A percentile compares a stretch with the other conserved stretches of the same genome.
Evolutionary conservation across 148 eudicot species (phyloP).

Genomic region (Vaccinium macrocarpon): DNA sequence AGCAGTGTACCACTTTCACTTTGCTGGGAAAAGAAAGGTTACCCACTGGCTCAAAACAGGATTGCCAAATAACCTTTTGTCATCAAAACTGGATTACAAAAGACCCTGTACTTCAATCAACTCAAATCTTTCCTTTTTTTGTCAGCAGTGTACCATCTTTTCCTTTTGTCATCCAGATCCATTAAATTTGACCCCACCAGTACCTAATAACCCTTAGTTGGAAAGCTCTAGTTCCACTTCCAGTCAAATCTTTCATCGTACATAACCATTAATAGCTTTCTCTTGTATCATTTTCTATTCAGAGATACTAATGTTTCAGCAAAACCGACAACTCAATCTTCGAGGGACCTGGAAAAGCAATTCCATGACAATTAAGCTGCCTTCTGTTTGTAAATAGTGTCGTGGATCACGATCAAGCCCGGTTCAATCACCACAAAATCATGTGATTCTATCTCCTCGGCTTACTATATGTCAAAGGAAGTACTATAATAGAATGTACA

Average conservation of each 20-base stretch:
- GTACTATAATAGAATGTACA: not conserved
- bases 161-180: not conserved
- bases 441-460: not conserved
- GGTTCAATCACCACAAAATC: not conserved
- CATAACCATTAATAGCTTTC: not conserved
- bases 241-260: not conserved
- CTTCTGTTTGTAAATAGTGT: not conserved
- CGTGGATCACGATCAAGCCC: not conserved
- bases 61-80: not conserved
- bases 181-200: not conserved
- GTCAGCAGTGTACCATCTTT: not conserved
- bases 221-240: not conserved
- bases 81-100: not conserved
- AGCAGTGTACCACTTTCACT: not conserved
- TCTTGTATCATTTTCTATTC: no score
- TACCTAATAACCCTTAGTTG: not conserved
- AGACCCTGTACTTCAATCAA: not conserved
- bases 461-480: not conserved
- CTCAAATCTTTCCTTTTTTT: not conserved
- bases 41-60: not conserved
- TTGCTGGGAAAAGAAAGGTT: not conserved
- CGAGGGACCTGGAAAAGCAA: not conserved
- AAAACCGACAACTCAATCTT: slow-evolving; percentile 3
- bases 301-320: not conserved
- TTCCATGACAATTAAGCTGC: not conserved